phyloP scores from a whole-genome alignment of 495 filamentous ascomycete genomes.

The Tuber brumale region DNA sequence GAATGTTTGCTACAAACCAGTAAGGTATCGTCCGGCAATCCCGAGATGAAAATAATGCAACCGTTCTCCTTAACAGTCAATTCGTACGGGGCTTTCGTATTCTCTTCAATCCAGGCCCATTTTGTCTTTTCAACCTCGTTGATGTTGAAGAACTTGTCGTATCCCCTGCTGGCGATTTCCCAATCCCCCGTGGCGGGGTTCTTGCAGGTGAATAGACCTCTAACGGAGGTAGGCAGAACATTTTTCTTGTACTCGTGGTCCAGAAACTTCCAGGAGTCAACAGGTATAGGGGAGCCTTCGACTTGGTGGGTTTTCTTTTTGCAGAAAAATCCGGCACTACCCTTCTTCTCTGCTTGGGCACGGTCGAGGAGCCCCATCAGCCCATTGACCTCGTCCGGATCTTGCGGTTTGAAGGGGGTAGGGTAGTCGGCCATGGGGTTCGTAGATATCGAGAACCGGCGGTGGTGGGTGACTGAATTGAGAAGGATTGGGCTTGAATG shows the following conservation, averaged over 20 bases:
- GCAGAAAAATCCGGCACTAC: slow-evolving; percentile 35
- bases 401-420: slow-evolving; percentile 45
- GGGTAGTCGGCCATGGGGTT: slow-evolving; percentile 11
- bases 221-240: slow-evolving; percentile 79
- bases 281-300: slow-evolving; percentile 53
- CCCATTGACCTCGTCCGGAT: slow-evolving; percentile 48
- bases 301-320: slow-evolving; percentile 70
- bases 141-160: slow-evolving; percentile 98
- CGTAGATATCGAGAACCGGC: neutral
- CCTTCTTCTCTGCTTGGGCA: neutral
- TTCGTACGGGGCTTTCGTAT: slow-evolving; percentile 86
- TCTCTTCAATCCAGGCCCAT: slow-evolving; percentile 70
- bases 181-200: slow-evolving; percentile 52
- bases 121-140: slow-evolving; percentile 68
- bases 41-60: slow-evolving; percentile 96
- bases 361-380: slow-evolving; percentile 49
- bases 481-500: neutral
- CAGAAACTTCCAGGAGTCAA: slow-evolving; percentile 87
- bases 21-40: slow-evolving; percentile 75
- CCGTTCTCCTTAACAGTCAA: slow-evolving; percentile 96
- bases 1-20: slow-evolving; percentile 98
- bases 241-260: slow-evolving; percentile 91
- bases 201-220: slow-evolving; percentile 80
- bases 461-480: neutral
- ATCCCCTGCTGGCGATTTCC: slow-evolving; percentile 80